Evolutionary conservation across 441 rosid species (phyloP), one percentile per base, ranked within the genome.

Genomic region (Bocquillonia castaneifolia): DNA sequence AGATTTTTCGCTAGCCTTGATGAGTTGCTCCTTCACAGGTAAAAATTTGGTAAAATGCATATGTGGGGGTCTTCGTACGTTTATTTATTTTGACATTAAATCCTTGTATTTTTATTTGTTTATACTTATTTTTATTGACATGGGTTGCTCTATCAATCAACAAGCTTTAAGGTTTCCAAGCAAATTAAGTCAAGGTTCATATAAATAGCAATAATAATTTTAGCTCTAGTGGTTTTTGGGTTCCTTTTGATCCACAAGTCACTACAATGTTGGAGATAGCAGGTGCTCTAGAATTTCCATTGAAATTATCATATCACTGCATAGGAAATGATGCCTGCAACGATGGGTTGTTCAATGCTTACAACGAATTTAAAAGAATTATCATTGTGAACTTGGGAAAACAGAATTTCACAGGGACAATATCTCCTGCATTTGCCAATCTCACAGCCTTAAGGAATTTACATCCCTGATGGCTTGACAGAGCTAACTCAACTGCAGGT

Each of bases 341-440:
- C 40, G 22, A 48, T 26, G 39, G 61, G 71, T 8, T 56, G 5
- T 73, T 40, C 23, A 14, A 61, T 17, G 20, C 57, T 0, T 66
- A 47, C 7, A 47, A 61, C 31, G 6, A 44, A 3, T 25, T 17
- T 7, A 3, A 59, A 3, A 42, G 20, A 52, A 39, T 66, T 22
- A 23, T 51, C 17, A 60, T 23, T 15, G 69, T 55, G 47, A 63
- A 61, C 32, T 28, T 73, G 3, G 66, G 34, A 17, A 66, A 51
- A 26, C 50, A 17, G 13, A 42, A 44, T 44, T 36, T 70, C 1
- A 28, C 12, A 0, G 95, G 97, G 28, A 66, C 66, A n/a, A 86
- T 91, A 71, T 91, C 97, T n/a, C 82, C 85, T 0, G 79, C 80
- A 0, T 79, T 86, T 39, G 82, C 67, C 0, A 83, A 76, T 20